These are phyloP conservation scores for Setaria italica DNA, from an alignment of 202 grass and related monocot species.

Conservation along the genomic window DNA sequence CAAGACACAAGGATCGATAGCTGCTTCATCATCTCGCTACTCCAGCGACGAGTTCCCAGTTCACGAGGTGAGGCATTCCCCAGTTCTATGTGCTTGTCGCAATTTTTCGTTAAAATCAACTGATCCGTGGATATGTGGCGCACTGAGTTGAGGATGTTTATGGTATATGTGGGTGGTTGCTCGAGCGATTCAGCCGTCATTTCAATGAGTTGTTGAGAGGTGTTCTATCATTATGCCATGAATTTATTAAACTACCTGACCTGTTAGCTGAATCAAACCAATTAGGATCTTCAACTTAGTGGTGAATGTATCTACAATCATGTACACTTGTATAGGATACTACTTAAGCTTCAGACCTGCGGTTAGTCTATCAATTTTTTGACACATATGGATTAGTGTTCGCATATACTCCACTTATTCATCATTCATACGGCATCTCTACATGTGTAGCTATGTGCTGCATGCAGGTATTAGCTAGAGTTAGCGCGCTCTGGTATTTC, in stretches of 20 bases:
- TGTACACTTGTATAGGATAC: neutral
- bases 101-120: neutral
- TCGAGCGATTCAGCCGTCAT: neutral
- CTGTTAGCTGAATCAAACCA: neutral
- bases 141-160: neutral
- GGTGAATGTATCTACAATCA: constrained; percentile 10
- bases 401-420: neutral
- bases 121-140: neutral
- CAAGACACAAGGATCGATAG: neutral
- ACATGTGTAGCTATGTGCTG: neutral
- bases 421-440: constrained; percentile 29
- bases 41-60: neutral
- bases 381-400: neutral
- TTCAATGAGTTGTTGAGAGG: neutral
- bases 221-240: neutral
- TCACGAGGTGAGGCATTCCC: neutral
- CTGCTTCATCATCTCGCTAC: neutral
- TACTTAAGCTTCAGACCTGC: neutral
- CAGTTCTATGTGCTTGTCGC: neutral
- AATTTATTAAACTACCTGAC: neutral
- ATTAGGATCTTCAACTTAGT: neutral
- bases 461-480: constrained; percentile 9
- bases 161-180: neutral
- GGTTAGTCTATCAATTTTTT: constrained; percentile 45
- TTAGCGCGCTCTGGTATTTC: neutral